A percentile compares a stretch with the other conserved stretches of the same genome.
Conservation (phyloP, 192 early-diverging fungal species). For the Coemansia sp. region DNA sequence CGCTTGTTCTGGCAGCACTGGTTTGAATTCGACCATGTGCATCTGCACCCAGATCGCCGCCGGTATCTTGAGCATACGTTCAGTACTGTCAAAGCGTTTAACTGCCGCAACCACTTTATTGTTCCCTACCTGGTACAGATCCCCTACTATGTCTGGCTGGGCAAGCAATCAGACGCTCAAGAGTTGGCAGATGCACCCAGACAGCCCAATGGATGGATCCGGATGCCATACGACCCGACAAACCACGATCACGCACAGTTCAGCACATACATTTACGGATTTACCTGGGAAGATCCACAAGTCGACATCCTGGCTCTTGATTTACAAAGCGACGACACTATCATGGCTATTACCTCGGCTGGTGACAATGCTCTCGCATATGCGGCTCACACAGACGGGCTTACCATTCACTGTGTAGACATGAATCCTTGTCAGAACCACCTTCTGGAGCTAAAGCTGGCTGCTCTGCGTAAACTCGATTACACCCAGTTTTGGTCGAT, state of each 20-base stretch:
- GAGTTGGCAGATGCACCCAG: not conserved
- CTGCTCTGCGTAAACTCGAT: conserved; percentile 58
- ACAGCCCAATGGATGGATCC: conserved; percentile 15
- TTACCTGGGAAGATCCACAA: conserved; percentile 84
- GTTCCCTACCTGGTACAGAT: conserved; percentile 70
- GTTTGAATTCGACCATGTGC: conserved; percentile 84
- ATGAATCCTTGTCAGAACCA: conserved; percentile 94
- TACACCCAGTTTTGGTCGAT: conserved; percentile 74
- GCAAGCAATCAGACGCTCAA: conserved; percentile 9
- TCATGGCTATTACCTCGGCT: conserved; percentile 81
- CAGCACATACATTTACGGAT: conserved; percentile 81
- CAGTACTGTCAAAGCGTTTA: conserved; percentile 71
- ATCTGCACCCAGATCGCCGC: conserved; percentile 69
- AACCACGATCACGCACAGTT: conserved; percentile 66
- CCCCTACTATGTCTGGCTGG: conserved; percentile 87
- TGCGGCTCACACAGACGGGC: conserved; percentile 63
- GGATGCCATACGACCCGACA: conserved; percentile 56
- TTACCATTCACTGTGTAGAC: conserved; percentile 76
- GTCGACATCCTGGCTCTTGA: conserved; percentile 70
- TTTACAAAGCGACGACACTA: conserved; percentile 61
- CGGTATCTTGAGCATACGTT: conserved; percentile 84
- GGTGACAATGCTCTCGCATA: conserved; percentile 83
- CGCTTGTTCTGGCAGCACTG: conserved; percentile 86
- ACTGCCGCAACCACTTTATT: conserved; percentile 71
- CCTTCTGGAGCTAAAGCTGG: conserved; percentile 82